phyloP scores from a whole-genome alignment of 2,329 filamentous ascomycete genomes.

The Zymoseptoria brevis region DNA sequence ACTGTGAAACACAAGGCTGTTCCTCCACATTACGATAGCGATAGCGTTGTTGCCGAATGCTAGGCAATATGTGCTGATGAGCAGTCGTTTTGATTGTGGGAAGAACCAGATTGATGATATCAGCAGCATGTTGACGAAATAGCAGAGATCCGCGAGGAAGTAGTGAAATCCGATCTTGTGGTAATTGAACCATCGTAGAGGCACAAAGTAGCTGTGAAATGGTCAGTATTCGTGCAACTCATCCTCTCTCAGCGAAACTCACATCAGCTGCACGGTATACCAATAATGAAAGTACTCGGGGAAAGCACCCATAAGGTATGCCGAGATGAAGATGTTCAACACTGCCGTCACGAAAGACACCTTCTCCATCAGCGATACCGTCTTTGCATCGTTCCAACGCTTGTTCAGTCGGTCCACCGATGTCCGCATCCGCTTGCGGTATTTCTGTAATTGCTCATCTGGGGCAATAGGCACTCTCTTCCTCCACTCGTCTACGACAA shows the following conservation, averaged over 20 bases:
- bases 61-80: conserved; percentile 86
- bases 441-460: conserved; percentile 87
- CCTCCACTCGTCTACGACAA: conserved; percentile 88
- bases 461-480: conserved; percentile 68
- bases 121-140: conserved; percentile 88
- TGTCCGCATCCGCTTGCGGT: conserved; percentile 75
- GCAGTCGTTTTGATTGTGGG: conserved; percentile 79
- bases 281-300: conserved; percentile 85
- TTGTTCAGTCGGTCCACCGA: conserved; percentile 80
- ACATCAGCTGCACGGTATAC: conserved; percentile 50
- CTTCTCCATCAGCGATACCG: conserved; percentile 86
- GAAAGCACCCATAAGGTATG: conserved; percentile 80
- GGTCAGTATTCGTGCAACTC: conserved; percentile 10
- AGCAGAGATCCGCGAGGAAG: conserved; percentile 93
- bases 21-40: conserved; percentile 98
- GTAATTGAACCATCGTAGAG: conserved; percentile 86
- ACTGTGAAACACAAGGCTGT: conserved; percentile 95
- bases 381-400: conserved; percentile 83
- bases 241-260: conserved; percentile 6
- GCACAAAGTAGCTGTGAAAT: conserved; percentile 74
- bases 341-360: conserved; percentile 92
- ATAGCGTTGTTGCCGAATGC: conserved; percentile 95
- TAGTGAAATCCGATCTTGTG: conserved; percentile 90
- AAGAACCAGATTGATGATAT: conserved; percentile 83
- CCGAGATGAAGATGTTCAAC: conserved; percentile 94